A percentile compares a stretch with the other conserved stretches of the same genome.
These are phyloP conservation scores for Teunomyces atbi DNA, from an alignment of 805 yeast genomes.

Conservation along the genomic window DNA sequence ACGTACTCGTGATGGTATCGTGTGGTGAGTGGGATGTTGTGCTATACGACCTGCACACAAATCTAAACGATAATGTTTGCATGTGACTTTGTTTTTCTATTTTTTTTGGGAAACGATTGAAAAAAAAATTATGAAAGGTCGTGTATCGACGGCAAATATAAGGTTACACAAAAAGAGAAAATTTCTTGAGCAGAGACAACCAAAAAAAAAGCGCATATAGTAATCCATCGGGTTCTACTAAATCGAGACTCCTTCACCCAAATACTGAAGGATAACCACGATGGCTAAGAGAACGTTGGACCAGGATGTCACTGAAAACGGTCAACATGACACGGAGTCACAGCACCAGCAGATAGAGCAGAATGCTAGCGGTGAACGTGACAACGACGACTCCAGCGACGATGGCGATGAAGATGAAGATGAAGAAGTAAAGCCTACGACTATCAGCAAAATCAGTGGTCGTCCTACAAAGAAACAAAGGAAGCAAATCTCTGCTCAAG, in stretches of 20 bases:
- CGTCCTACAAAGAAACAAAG: conserved; percentile 35
- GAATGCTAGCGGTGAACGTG: conserved; percentile 6
- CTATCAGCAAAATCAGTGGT: conserved; percentile 6
- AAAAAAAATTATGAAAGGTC: neutral
- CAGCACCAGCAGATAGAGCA: conserved; percentile 3
- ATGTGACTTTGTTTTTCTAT: neutral
- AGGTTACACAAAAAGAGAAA: neutral
- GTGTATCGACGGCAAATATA: neutral
- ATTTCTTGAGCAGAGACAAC: conserved; percentile 3
- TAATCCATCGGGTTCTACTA: conserved; percentile 2
- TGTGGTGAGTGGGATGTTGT: neutral
- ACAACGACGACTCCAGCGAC: conserved; percentile 18
- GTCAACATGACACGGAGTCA: neutral
- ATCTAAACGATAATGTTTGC: neutral
- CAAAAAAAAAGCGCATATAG: conserved; percentile 3
- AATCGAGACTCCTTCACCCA: conserved; percentile 1
- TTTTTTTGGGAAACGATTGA: neutral
- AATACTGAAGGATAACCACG: conserved; percentile 1
- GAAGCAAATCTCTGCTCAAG: conserved; percentile 62
- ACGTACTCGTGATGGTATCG: too few relatives aligned
- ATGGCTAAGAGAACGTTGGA: conserved; percentile 14
- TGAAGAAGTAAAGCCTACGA: conserved; percentile 7
- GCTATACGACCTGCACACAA: neutral
- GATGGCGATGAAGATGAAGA: conserved; percentile 29
- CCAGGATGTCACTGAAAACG: neutral